phyloP scores from a whole-genome alignment of 2,329 filamentous ascomycete species.

The Huntiella savannae region DNA sequence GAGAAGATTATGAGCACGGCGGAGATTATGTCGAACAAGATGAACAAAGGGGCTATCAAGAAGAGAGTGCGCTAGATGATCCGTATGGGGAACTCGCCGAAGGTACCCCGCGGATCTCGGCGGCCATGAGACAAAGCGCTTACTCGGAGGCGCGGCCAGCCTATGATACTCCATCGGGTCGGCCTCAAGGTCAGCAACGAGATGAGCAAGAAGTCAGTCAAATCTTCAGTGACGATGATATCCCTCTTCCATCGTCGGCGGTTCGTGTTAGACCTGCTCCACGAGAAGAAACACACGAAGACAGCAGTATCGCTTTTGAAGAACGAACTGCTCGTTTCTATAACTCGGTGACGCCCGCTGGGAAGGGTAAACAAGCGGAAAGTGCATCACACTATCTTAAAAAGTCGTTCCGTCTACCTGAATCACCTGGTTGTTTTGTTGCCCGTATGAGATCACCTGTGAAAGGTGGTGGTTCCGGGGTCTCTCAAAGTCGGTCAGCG shows the following conservation, averaged over 20 bases:
- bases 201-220: constrained; percentile 17
- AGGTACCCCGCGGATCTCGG: constrained; percentile 43
- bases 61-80: constrained; percentile 52
- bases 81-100: constrained; percentile 32
- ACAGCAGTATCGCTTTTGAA: constrained; percentile 30
- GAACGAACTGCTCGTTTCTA: constrained; percentile 32
- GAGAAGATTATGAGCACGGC: neutral
- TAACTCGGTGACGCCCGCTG: constrained; percentile 35
- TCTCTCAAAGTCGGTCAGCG: too few relatives aligned
- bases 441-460: constrained; percentile 20
- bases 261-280: constrained; percentile 1
- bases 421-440: constrained; percentile 51
- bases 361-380: constrained; percentile 40
- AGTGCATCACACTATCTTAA: constrained; percentile 82
- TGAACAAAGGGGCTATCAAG: constrained; percentile 14
- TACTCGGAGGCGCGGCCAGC: constrained; percentile 13
- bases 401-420: constrained; percentile 85
- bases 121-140: constrained; percentile 15
- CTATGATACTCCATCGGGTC: too few relatives aligned
- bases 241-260: constrained; percentile 14
- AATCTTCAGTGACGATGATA: constrained; percentile 20
- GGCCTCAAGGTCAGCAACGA: too few relatives aligned
- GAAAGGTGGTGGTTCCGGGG: neutral
- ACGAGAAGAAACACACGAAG: constrained; percentile 19
- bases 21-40: neutral